Percentiles rank a stretch among this genome's conserved stretches.
phyloP scores from a whole-genome alignment of 1,139 yeast genomes.

The Hyphopichia burtonii region DNA sequence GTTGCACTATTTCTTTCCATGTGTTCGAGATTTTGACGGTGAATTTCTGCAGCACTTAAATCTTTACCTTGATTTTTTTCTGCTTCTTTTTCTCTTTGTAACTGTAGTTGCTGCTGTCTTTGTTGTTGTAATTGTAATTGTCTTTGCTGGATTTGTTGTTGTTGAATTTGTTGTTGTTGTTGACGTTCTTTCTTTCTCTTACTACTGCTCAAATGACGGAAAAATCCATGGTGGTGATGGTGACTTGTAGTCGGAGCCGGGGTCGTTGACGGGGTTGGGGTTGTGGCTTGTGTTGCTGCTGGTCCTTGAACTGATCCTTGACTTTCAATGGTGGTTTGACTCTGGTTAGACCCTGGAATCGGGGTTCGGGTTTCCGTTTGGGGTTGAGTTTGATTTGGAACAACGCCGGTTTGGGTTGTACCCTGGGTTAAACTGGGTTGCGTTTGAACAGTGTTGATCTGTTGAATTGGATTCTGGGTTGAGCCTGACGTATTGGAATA shows the following conservation, averaged over 20 bases:
- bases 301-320: too few species aligned
- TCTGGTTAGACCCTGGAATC: too few species aligned
- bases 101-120: background rate
- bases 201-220: conserved; percentile 4
- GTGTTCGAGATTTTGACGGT: background rate
- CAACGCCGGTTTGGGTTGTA: too few species aligned
- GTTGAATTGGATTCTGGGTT: too few species aligned
- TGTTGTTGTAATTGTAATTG: background rate
- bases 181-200: conserved; percentile 2
- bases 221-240: conserved; percentile 8
- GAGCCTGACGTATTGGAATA: background rate
- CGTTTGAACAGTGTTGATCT: too few species aligned
- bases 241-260: background rate
- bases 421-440: too few species aligned
- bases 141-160: background rate
- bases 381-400: too few species aligned
- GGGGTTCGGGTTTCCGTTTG: too few species aligned
- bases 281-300: too few species aligned
- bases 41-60: background rate
- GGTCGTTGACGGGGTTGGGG: too few species aligned
- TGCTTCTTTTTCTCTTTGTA: background rate
- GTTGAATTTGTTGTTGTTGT: background rate
- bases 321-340: conserved; percentile 8
- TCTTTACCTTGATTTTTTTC: background rate
- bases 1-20: too few species aligned